A percentile compares a stretch with the other conserved stretches of the same genome.
Evolutionary conservation across 768 basidiomycete species (phyloP).

Genomic region (Leccinum variicolor): DNA sequence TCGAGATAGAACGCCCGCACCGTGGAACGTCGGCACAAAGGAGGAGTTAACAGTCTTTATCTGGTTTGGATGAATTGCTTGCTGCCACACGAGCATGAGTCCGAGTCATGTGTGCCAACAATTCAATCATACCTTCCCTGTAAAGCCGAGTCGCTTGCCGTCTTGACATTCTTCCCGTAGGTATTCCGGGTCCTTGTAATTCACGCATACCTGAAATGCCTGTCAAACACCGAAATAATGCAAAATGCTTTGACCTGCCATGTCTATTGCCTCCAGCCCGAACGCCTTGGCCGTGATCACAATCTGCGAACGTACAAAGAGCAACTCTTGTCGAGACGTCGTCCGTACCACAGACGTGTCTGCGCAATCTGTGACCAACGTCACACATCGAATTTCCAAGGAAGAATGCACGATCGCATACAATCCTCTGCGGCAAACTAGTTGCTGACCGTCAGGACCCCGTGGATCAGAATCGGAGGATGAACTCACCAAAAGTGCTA

Average conservation of each 20-base stretch:
- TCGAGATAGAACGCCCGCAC: slow-evolving; percentile 33
- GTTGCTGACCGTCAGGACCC: background rate
- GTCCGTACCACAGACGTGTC: slow-evolving; percentile 83
- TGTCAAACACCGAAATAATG: slow-evolving; percentile 1
- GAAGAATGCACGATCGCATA: slow-evolving; percentile 32
- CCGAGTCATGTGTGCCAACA: background rate
- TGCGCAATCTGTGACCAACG: slow-evolving; percentile 68
- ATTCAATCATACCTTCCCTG: slow-evolving; percentile 67
- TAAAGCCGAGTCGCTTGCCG: slow-evolving; percentile 79
- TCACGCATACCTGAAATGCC: slow-evolving; percentile 68
- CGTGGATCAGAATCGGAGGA: background rate
- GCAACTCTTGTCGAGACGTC: slow-evolving; percentile 66
- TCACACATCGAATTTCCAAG: background rate
- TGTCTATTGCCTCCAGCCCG: slow-evolving; percentile 82
- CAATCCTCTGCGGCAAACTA: slow-evolving; percentile 97
- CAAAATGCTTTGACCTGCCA: slow-evolving; percentile 49
- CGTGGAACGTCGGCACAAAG: slow-evolving; percentile 72
- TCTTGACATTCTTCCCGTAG: slow-evolving; percentile 76
- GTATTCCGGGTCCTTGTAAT: slow-evolving; percentile 71
- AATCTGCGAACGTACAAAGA: slow-evolving; percentile 80
- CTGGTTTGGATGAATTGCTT: slow-evolving; percentile 93
- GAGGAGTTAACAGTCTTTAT: slow-evolving; percentile 72
- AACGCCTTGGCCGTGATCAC: slow-evolving; percentile 83
- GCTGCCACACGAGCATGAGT: slow-evolving; percentile 42
- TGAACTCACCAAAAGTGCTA: slow-evolving; percentile 52